Conservation (phyloP, 768 basidiomycete species). For the Mycena galericulata region DNA sequence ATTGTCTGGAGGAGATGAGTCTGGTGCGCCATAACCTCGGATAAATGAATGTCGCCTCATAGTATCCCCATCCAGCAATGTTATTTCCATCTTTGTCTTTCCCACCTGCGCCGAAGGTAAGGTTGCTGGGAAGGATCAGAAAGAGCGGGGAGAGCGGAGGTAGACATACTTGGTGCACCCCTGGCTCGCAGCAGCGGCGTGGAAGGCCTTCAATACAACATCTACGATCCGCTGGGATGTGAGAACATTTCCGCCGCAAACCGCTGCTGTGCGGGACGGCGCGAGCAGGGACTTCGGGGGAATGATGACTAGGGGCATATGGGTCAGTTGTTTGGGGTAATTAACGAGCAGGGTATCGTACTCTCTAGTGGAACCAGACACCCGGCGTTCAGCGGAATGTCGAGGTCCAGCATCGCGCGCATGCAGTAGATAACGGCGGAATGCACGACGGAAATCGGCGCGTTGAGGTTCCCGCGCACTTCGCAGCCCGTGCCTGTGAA, state of each 20-base stretch:
- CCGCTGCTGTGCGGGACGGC: conserved; percentile 89
- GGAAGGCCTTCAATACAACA: conserved; percentile 92
- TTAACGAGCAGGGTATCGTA: conserved; percentile 45
- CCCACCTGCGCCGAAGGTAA: conserved; percentile 92
- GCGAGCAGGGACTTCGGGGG: conserved; percentile 83
- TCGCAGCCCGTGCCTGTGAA: conserved; percentile 88
- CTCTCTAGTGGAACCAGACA: conserved; percentile 89
- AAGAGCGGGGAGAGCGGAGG: not conserved
- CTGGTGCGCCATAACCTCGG: conserved; percentile 12
- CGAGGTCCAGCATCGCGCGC: conserved; percentile 85
- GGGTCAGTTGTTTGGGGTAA: conserved; percentile 1
- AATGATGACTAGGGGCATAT: conserved; percentile 69
- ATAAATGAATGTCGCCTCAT: conserved; percentile 65
- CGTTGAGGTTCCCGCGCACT: conserved; percentile 86
- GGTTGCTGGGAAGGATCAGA: conserved; percentile 64
- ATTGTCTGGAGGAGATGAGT: conserved; percentile 72
- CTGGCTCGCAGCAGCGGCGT: conserved; percentile 92
- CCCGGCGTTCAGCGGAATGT: conserved; percentile 95
- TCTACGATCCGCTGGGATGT: conserved; percentile 96
- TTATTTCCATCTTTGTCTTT: conserved; percentile 83
- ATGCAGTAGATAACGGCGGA: conserved; percentile 92
- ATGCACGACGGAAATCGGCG: conserved; percentile 88
- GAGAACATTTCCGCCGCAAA: conserved; percentile 93
- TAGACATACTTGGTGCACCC: conserved; percentile 88
- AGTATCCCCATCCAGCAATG: conserved; percentile 90